These are phyloP conservation scores for Pseudocercospora ulei DNA, from an alignment of 2,329 filamentous ascomycete genomes.

Conservation along the genomic window DNA sequence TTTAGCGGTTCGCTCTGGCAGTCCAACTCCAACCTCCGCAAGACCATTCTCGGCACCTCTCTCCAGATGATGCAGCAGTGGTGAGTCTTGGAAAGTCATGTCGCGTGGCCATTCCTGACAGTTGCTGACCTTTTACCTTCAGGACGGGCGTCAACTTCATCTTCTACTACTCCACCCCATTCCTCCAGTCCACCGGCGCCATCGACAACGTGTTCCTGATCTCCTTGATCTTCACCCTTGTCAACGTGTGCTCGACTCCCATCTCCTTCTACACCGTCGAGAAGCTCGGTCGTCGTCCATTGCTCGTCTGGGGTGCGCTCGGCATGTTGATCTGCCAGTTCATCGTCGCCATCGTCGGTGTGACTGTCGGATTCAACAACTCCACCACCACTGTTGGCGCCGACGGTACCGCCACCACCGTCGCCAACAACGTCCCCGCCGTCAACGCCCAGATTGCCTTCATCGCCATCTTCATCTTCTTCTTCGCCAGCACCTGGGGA, in stretches of 20 bases:
- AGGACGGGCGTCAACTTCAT: constrained; percentile 88
- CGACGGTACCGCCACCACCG: constrained; percentile 37
- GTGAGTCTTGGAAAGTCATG: no score
- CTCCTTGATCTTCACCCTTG: constrained; percentile 72
- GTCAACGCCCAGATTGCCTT: constrained; percentile 66
- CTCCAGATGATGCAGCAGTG: constrained; percentile 48
- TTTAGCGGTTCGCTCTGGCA: constrained; percentile 49
- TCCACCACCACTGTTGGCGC: constrained; percentile 30
- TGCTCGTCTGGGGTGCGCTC: constrained; percentile 67
- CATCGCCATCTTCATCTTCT: constrained; percentile 88
- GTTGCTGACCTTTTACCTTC: no score
- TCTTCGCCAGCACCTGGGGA: constrained; percentile 83
- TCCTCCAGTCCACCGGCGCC: constrained; percentile 68
- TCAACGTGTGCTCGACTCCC: constrained; percentile 79
- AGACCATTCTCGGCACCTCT: constrained; percentile 41
- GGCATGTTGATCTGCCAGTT: constrained; percentile 85
- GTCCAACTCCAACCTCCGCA: constrained; percentile 43
- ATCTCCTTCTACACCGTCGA: constrained; percentile 82
- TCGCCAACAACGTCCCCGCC: constrained; percentile 38
- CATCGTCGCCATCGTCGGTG: constrained; percentile 62
- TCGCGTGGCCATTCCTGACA: no score
- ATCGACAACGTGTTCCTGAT: constrained; percentile 73
- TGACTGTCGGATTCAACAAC: constrained; percentile 35
- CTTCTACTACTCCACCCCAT: constrained; percentile 65
- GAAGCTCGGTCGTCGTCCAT: constrained; percentile 65